Evolutionary conservation across 139 green algal species (phyloP).

Genomic region (Trebouxia sp.): DNA sequence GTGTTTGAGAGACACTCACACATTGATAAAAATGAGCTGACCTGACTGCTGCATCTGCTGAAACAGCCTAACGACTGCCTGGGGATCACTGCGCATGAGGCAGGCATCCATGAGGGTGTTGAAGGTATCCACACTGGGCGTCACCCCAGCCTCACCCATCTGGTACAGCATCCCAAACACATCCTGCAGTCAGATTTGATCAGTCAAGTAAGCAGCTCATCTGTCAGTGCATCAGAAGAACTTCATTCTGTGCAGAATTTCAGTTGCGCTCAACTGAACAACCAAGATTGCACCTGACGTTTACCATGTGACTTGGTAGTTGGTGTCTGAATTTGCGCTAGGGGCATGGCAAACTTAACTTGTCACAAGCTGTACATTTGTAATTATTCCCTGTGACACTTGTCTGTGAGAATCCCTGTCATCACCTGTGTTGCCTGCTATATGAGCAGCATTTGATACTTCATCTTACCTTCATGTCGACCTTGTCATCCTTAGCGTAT

Average conservation of each 20-base stretch:
- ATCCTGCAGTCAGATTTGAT: too few species aligned
- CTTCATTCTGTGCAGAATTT: not conserved
- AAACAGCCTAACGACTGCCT: slow-evolving; percentile 34
- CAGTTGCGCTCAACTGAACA: not conserved
- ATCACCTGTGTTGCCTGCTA: not conserved
- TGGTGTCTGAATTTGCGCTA: too few species aligned
- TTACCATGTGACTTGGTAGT: too few species aligned
- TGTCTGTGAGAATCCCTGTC: not conserved
- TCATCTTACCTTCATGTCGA: not conserved
- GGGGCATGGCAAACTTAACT: too few species aligned
- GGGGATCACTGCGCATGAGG: slow-evolving; percentile 5
- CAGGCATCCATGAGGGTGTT: slow-evolving; percentile 46
- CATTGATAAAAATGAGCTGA: not conserved
- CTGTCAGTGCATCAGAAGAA: not conserved
- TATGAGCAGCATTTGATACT: not conserved
- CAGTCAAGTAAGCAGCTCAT: not conserved
- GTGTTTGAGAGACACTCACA: not conserved
- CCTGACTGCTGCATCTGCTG: slow-evolving; percentile 26
- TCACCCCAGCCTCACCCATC: slow-evolving; percentile 44
- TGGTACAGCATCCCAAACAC: slow-evolving; percentile 30
- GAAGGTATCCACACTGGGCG: slow-evolving; percentile 49
- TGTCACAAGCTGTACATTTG: not conserved
- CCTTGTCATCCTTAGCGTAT: slow-evolving; percentile 10
- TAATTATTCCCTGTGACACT: not conserved
- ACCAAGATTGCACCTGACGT: not conserved